Conservation (phyloP, 2,329 filamentous ascomycete species). For the Clonostachys byssicola region DNA sequence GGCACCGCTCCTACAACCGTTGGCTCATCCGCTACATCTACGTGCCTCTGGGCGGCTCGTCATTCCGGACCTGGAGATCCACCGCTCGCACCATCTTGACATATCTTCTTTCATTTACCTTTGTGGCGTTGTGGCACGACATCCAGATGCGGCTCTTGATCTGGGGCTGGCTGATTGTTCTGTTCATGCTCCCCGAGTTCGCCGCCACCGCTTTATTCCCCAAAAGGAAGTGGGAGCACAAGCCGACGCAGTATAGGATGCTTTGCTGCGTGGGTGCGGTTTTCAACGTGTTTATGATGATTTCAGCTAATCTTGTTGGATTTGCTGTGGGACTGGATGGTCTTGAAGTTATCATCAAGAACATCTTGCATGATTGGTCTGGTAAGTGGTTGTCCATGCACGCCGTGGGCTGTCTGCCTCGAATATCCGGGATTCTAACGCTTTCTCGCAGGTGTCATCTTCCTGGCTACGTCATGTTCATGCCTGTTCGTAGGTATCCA, state of each 20-base stretch:
- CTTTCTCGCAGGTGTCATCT: constrained; percentile 54
- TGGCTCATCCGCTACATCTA: constrained; percentile 95
- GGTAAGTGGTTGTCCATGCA: constrained; percentile 33
- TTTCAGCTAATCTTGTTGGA: constrained; percentile 88
- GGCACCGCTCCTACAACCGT: constrained; percentile 93
- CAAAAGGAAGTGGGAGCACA: constrained; percentile 60
- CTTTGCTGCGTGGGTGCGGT: constrained; percentile 79
- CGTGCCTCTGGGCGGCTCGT: constrained; percentile 77
- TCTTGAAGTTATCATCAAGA: constrained; percentile 67
- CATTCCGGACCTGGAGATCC: constrained; percentile 37
- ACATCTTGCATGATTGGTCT: constrained; percentile 72
- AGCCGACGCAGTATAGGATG: constrained; percentile 71
- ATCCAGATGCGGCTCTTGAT: constrained; percentile 86
- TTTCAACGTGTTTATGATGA: constrained; percentile 88
- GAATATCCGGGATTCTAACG: too few relatives aligned
- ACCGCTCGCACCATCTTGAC: constrained; percentile 63
- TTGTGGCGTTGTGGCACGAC: constrained; percentile 97
- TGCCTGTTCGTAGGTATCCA: constrained; percentile 82
- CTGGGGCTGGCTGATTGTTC: constrained; percentile 94
- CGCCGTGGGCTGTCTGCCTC: too few relatives aligned
- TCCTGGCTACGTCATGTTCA: constrained; percentile 66
- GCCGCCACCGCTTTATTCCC: constrained; percentile 71
- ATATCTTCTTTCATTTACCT: constrained; percentile 85
- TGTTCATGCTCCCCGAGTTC: constrained; percentile 91
- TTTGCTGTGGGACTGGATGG: constrained; percentile 93